phyloP scores from a whole-genome alignment of 345 rosid genomes.

The Carallia pectinifolia region DNA sequence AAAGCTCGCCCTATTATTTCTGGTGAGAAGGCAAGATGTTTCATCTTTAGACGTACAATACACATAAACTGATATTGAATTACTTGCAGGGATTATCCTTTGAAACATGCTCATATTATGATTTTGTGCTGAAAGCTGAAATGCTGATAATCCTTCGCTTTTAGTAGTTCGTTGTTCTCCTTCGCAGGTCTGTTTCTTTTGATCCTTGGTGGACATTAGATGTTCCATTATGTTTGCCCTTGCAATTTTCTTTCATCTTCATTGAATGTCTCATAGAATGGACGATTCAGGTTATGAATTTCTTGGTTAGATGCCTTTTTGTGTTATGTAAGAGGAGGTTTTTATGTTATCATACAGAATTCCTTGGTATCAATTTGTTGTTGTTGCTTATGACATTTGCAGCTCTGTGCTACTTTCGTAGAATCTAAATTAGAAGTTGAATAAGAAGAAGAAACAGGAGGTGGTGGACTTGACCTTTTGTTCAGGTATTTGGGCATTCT shows the following conservation, averaged over 20 bases:
- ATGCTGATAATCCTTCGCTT: constrained; percentile 51
- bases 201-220: not conserved
- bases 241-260: not conserved
- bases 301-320: not conserved
- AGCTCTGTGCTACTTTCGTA: not conserved
- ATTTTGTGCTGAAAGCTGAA: constrained; percentile 56
- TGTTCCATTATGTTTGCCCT: not conserved
- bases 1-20: constrained; percentile 74
- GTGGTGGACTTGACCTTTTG: not conserved
- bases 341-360: not conserved
- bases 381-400: not conserved
- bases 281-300: not conserved
- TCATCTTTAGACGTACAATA: constrained; percentile 58
- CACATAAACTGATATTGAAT: constrained; percentile 43
- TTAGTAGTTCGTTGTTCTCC: constrained; percentile 84
- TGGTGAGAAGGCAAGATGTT: constrained; percentile 75
- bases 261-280: not conserved
- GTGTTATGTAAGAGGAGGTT: not conserved
- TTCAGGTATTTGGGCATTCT: constrained; percentile 3
- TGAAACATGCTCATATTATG: constrained; percentile 60
- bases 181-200: constrained; percentile 59
- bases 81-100: constrained; percentile 50
- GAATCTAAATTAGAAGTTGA: not conserved
- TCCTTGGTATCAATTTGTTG: too few relatives aligned
- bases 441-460: not conserved